Conservation (phyloP, 2,329 filamentous ascomycete species). For the Trichoderma atrobrunneum region DNA sequence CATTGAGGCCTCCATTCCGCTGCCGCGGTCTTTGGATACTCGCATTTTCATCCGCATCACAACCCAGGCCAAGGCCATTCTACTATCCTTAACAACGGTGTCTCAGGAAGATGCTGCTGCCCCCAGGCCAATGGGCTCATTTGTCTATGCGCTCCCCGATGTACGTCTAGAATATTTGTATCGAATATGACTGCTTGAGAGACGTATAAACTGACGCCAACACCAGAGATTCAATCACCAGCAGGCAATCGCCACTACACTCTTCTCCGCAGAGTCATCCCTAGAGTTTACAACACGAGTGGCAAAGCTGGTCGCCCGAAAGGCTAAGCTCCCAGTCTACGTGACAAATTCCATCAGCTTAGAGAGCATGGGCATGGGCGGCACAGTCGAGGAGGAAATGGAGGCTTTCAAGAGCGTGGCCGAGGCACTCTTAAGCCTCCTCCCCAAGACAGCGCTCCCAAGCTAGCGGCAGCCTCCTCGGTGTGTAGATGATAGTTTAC, state of each 20-base stretch:
- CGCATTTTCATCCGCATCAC: slow-evolving; percentile 60
- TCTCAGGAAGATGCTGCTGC: slow-evolving; percentile 50
- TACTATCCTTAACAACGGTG: slow-evolving; percentile 61
- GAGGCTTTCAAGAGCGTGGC: slow-evolving; percentile 76
- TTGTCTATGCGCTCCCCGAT: slow-evolving; percentile 91
- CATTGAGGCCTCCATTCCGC: slow-evolving; percentile 54
- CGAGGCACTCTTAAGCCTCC: slow-evolving; percentile 52
- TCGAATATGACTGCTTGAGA: not conserved
- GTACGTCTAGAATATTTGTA: slow-evolving; percentile 47
- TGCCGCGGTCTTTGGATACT: slow-evolving; percentile 59
- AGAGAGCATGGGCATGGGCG: slow-evolving; percentile 68
- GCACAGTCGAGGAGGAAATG: slow-evolving; percentile 90
- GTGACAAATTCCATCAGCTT: slow-evolving; percentile 86
- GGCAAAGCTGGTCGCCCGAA: slow-evolving; percentile 77
- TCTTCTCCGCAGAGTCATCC: slow-evolving; percentile 73
- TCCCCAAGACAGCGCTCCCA: not conserved
- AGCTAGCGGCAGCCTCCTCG: not conserved
- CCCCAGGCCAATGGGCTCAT: slow-evolving; percentile 70
- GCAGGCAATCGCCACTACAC: slow-evolving; percentile 71
- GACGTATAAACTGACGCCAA: slow-evolving; percentile 10
- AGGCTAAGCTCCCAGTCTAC: slow-evolving; percentile 73
- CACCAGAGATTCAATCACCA: slow-evolving; percentile 49
- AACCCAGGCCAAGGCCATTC: slow-evolving; percentile 54
- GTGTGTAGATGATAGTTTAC: not conserved
- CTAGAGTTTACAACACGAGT: slow-evolving; percentile 84